Conservation (phyloP, 371 early-diverging fungal species). For the Mucor irregularis region DNA sequence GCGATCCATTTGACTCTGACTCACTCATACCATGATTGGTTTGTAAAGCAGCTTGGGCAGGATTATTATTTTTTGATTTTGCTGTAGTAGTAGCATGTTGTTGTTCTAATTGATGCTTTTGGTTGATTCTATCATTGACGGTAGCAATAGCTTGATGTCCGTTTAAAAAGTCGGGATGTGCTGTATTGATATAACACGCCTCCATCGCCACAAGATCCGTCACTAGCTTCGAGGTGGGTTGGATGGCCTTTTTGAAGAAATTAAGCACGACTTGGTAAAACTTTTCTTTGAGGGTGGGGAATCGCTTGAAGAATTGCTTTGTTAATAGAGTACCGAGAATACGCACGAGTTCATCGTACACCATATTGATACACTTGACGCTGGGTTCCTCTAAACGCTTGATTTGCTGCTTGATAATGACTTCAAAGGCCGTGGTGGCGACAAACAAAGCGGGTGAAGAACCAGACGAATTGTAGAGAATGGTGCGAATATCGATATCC, state of each 20-base stretch:
- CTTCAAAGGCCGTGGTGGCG: slow-evolving; percentile 96
- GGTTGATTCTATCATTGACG: slow-evolving; percentile 75
- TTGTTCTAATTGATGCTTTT: slow-evolving; percentile 23
- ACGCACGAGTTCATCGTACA: slow-evolving; percentile 94
- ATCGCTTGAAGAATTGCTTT: slow-evolving; percentile 89
- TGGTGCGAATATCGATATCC: slow-evolving; percentile 96
- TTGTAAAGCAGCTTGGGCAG: slow-evolving; percentile 10
- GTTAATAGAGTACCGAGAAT: slow-evolving; percentile 88
- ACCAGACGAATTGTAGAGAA: slow-evolving; percentile 97
- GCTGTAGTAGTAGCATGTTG: not conserved
- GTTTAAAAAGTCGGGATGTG: slow-evolving; percentile 96
- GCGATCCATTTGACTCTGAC: slow-evolving; percentile 57
- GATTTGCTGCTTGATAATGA: slow-evolving; percentile 96
- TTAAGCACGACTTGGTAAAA: slow-evolving; percentile 88
- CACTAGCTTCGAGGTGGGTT: slow-evolving; percentile 93
- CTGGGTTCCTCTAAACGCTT: slow-evolving; percentile 95
- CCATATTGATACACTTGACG: slow-evolving; percentile 88
- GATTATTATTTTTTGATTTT: not conserved
- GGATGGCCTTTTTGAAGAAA: slow-evolving; percentile 85
- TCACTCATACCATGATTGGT: not conserved
- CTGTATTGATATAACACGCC: slow-evolving; percentile 96
- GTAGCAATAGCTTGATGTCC: slow-evolving; percentile 95
- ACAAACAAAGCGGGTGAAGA: slow-evolving; percentile 97
- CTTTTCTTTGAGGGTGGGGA: slow-evolving; percentile 90
- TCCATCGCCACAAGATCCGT: slow-evolving; percentile 92